These are phyloP conservation scores for Brassica incana DNA, from an alignment of 345 rosid species.

Conservation along the genomic window DNA sequence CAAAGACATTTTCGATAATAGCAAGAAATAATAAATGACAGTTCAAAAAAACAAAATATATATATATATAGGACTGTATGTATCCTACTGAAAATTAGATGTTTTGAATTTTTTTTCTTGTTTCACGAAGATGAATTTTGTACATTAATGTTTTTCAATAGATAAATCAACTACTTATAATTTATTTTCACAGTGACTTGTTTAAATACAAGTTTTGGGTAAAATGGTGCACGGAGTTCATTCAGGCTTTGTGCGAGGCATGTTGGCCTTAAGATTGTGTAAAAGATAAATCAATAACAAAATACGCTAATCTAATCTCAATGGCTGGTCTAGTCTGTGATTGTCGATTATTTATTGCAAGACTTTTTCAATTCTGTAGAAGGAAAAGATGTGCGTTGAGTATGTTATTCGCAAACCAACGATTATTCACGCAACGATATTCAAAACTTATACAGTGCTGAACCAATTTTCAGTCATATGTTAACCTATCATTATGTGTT, in stretches of 20 bases:
- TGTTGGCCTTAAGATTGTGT: constrained; percentile 24
- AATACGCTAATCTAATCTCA: not conserved
- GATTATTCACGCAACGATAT: constrained; percentile 3
- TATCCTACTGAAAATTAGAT: too few species aligned
- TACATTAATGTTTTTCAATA: too few species aligned
- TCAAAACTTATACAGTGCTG: not conserved
- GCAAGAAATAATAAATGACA: not conserved
- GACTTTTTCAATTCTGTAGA: constrained; percentile 21
- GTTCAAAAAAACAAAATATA: too few species aligned
- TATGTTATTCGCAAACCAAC: constrained; percentile 13
- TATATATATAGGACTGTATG: too few species aligned
- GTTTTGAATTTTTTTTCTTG: too few species aligned
- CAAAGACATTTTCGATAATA: not conserved
- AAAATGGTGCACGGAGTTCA: not conserved
- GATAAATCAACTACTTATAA: too few species aligned
- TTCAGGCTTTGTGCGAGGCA: constrained; percentile 9
- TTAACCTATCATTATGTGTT: constrained; percentile 7
- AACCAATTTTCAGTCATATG: not conserved
- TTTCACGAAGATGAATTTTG: too few species aligned
- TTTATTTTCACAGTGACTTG: too few species aligned
- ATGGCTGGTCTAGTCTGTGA: constrained; percentile 6
- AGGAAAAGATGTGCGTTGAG: not conserved
- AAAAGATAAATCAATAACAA: not conserved
- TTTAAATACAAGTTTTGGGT: too few species aligned
- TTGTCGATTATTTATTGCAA: constrained; percentile 12